Evolutionary conservation across 495 filamentous ascomycete genomes (phyloP), one percentile per base, ranked within the genome.

Genomic region (Penicillium silybi): DNA sequence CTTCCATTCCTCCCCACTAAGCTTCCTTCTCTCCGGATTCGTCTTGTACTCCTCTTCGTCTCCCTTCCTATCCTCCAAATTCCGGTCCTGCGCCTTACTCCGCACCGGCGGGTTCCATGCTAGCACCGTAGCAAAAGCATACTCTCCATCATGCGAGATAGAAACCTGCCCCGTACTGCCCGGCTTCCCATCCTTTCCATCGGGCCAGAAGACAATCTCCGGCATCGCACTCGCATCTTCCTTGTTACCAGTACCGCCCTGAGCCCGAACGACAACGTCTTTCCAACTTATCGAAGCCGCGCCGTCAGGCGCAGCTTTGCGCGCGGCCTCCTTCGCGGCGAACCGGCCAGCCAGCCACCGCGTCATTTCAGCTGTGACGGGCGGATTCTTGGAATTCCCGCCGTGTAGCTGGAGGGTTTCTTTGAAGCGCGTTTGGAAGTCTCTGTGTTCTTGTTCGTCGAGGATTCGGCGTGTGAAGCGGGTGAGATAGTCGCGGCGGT

Each of bases 101-200:
- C n/a, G 29, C 11, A 13, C 3, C 10, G 10, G 29, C 29, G 11
- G 2, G 13, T 13, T 67, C 20, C 8, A 32, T 13, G 73, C 74
- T 48, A 77, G 49, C 52, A 77, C 78, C 51, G 75, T 80, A 29
- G 80, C 80, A 52, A 80, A 67, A 16, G 81, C 78, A 63, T 84
- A 83, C 42, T 79, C 79, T 39, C 79, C 78, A 70, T 83, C 81
- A 70, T 84, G 80, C 40, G 79, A 80, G 53, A 84, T 81, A 25
- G 77, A 78, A 52, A 80, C 52, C 55, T 52, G 64, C 16, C 66
- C 74, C 20, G 71, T 35, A 38, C 63, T 58, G 27, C 64, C 69
- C 6, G 54, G 62, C 17, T 44, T 48, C 22, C 44, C 58, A 18
- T 52, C 61, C 1, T 41, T 53, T 49, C 42, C 22, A 16, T 39